Percentiles rank a stretch among this genome's conserved stretches.
phyloP scores from a whole-genome alignment of 75 land plant genomes.

The Picea glauca region DNA sequence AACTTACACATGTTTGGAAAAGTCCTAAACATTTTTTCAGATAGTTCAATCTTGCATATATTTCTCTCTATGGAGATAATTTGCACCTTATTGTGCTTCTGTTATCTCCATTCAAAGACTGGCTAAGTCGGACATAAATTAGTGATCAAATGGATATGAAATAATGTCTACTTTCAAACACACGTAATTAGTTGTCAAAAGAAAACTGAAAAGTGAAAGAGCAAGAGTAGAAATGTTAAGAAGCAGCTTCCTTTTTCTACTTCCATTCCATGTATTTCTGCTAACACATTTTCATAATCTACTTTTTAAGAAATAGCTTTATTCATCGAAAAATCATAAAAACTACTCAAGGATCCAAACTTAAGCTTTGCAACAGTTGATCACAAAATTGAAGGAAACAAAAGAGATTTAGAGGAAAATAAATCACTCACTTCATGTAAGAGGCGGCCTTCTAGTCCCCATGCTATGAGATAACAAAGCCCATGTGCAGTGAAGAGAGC shows the following conservation, averaged over 20 bases:
- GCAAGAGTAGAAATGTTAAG: background rate
- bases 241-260: background rate
- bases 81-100: background rate
- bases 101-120: background rate
- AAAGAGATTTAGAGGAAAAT: too few relatives aligned
- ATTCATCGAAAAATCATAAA: background rate
- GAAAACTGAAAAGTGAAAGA: background rate
- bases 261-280: background rate
- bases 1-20: background rate
- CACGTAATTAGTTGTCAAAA: background rate
- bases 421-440: slow-evolving; percentile 28
- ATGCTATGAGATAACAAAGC: slow-evolving; percentile 42
- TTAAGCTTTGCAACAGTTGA: background rate
- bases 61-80: background rate
- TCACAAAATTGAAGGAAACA: background rate
- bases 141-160: background rate
- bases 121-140: too few relatives aligned
- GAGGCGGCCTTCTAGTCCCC: slow-evolving; percentile 42
- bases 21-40: background rate
- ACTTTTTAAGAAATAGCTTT: background rate
- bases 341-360: background rate
- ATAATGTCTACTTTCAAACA: background rate
- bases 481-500: slow-evolving; percentile 65
- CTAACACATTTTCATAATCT: background rate
- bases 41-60: background rate